A percentile compares a stretch with the other conserved stretches of the same genome.
phyloP scores from a whole-genome alignment of 257 asterid genomes.

The Mentha longifolia region DNA sequence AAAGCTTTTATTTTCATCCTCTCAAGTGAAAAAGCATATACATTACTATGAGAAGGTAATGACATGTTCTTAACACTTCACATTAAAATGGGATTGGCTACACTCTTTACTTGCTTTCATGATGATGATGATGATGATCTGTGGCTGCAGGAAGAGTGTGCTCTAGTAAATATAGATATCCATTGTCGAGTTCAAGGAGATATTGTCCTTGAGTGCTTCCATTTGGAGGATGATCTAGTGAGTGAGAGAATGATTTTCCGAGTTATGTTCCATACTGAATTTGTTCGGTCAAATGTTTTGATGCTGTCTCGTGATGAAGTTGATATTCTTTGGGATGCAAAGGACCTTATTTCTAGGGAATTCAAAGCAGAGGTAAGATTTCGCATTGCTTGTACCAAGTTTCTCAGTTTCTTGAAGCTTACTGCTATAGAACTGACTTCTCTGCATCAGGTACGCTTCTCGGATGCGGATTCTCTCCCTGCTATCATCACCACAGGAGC shows the following conservation, averaged over 20 bases:
- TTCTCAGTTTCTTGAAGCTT: conserved; percentile 40
- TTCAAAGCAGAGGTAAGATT: conserved; percentile 85
- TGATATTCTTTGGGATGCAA: conserved; percentile 88
- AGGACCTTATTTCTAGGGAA: conserved; percentile 74
- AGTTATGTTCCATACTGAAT: conserved; percentile 92
- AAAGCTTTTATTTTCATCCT: conserved; percentile 83
- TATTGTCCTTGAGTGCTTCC: conserved; percentile 92
- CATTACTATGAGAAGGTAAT: conserved; percentile 78
- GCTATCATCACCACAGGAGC: conserved; percentile 54
- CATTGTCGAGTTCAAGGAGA: conserved; percentile 85
- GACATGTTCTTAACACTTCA: conserved; percentile 34
- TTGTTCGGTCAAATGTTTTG: conserved; percentile 80
- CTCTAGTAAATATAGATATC: conserved; percentile 73
- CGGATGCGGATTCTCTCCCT: conserved; percentile 72
- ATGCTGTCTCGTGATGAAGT: conserved; percentile 81
- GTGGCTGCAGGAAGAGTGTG: conserved; percentile 87
- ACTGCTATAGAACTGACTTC: conserved; percentile 46
- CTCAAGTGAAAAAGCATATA: conserved; percentile 53
- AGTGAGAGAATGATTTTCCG: conserved; percentile 89
- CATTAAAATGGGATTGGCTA: conserved; percentile 23
- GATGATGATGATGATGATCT: conserved; percentile 26
- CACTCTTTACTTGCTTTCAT: conserved; percentile 32
- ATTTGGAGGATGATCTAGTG: conserved; percentile 78
- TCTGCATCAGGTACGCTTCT: conserved; percentile 84
- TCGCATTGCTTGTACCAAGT: conserved; percentile 41